Percentiles rank a stretch among this genome's conserved stretches.
Evolutionary conservation across 441 rosid genomes (phyloP).

Genomic region (Mallotus japonicus): DNA sequence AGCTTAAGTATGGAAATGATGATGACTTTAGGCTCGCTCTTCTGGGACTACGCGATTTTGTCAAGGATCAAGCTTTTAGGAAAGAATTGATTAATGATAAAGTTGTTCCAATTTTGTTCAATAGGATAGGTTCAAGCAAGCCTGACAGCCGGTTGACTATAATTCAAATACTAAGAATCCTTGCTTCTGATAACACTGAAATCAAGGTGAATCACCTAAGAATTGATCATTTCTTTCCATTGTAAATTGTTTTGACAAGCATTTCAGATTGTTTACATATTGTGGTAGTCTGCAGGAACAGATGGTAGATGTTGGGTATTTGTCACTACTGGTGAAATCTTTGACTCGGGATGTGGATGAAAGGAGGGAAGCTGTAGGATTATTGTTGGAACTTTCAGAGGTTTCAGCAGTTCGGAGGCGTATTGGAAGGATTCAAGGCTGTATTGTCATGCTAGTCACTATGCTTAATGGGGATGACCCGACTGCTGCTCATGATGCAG

Average conservation of each 20-base stretch:
- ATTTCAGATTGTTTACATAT: conserved; percentile 15
- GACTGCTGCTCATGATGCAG: conserved; percentile 50
- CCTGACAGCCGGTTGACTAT: conserved; percentile 38
- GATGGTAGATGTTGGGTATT: conserved; percentile 47
- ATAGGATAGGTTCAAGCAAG: conserved; percentile 41
- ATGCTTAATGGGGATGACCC: conserved; percentile 52
- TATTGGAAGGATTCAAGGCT: conserved; percentile 64
- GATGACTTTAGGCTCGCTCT: conserved; percentile 47
- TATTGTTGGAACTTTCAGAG: conserved; percentile 51
- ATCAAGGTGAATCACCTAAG: conserved; percentile 44
- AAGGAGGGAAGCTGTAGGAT: conserved; percentile 56
- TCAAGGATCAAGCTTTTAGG: conserved; percentile 29
- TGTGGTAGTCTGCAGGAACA: conserved; percentile 50
- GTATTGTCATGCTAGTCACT: conserved; percentile 62
- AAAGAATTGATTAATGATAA: conserved; percentile 50
- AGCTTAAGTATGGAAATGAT: conserved; percentile 55
- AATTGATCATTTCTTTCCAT: not conserved
- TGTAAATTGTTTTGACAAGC: not conserved
- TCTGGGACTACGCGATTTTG: conserved; percentile 30
- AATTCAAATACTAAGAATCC: conserved; percentile 41
- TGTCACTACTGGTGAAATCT: conserved; percentile 57
- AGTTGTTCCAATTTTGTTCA: conserved; percentile 41
- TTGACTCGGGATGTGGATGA: conserved; percentile 55
- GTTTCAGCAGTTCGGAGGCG: conserved; percentile 50
- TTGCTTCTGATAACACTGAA: conserved; percentile 38